phyloP scores from a whole-genome alignment of 2,329 filamentous ascomycete genomes.

The Xenoacremonium recifei region DNA sequence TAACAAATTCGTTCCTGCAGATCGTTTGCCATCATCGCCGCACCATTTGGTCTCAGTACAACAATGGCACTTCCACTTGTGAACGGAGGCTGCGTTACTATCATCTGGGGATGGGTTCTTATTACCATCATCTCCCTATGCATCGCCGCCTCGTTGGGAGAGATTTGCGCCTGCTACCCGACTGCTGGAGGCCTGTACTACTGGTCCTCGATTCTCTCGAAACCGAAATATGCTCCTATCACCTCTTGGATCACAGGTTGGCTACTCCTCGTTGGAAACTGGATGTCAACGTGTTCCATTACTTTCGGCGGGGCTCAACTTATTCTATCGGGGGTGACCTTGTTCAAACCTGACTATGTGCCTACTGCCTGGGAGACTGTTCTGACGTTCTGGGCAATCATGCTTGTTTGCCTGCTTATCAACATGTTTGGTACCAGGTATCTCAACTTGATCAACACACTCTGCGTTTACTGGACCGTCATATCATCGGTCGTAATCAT shows the following conservation, averaged over 20 bases:
- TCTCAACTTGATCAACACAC: conserved; percentile 66
- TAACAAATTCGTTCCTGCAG: too few relatives aligned
- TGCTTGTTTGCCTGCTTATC: conserved; percentile 60
- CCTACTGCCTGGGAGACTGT: conserved; percentile 70
- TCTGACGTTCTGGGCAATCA: conserved; percentile 69
- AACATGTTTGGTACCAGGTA: conserved; percentile 62
- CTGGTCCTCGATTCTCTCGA: conserved; percentile 68
- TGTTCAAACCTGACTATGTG: conserved; percentile 61
- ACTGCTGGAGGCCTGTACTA: conserved; percentile 67
- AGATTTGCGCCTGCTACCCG: conserved; percentile 68
- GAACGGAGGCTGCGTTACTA: conserved; percentile 70
- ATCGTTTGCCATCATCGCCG: conserved; percentile 52
- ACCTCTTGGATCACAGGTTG: conserved; percentile 73
- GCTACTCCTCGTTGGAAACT: conserved; percentile 72
- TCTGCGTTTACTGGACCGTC: conserved; percentile 72
- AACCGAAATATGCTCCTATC: conserved; percentile 58
- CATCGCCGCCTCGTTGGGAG: conserved; percentile 68
- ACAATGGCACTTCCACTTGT: conserved; percentile 55
- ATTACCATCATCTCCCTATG: conserved; percentile 70
- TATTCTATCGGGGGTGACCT: conserved; percentile 64
- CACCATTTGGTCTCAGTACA: conserved; percentile 49
- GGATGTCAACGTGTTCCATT: conserved; percentile 67
- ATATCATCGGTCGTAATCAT: conserved; percentile 68
- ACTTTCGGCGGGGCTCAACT: conserved; percentile 71
- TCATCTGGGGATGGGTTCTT: conserved; percentile 68